Conservation (phyloP, 495 filamentous ascomycete genomes). For the Hamigera avellanea region DNA sequence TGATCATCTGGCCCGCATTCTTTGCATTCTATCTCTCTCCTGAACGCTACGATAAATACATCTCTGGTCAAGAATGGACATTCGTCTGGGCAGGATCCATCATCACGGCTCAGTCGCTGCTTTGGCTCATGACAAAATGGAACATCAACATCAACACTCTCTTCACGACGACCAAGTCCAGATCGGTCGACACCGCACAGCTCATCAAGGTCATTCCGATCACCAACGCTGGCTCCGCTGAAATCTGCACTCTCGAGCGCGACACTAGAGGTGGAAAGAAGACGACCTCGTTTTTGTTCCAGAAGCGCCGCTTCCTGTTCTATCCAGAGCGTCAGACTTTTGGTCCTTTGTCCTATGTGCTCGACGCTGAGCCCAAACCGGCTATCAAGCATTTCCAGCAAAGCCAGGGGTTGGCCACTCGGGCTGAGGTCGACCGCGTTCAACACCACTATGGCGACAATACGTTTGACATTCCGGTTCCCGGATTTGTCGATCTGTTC, state of each 20-base stretch:
- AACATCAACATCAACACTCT: slow-evolving; percentile 72
- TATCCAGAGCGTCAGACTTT: slow-evolving; percentile 57
- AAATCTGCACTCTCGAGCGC: slow-evolving; percentile 69
- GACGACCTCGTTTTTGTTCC: slow-evolving; percentile 86
- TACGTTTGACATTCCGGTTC: slow-evolving; percentile 95
- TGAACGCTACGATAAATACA: slow-evolving; percentile 79
- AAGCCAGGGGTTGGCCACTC: slow-evolving; percentile 56
- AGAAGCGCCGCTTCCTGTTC: slow-evolving; percentile 94
- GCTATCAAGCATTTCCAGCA: slow-evolving; percentile 64
- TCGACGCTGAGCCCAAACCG: slow-evolving; percentile 77
- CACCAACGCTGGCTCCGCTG: slow-evolving; percentile 77
- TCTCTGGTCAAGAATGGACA: slow-evolving; percentile 87
- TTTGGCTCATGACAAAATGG: slow-evolving; percentile 97
- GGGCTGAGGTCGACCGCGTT: slow-evolving; percentile 61
- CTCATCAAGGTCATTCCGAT: slow-evolving; percentile 90
- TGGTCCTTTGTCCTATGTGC: slow-evolving; percentile 68
- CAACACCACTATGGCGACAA: slow-evolving; percentile 93
- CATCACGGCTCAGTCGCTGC: slow-evolving; percentile 73
- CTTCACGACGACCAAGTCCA: slow-evolving; percentile 68
- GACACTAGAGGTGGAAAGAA: slow-evolving; percentile 62
- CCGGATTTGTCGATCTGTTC: slow-evolving; percentile 90
- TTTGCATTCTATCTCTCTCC: slow-evolving; percentile 72
- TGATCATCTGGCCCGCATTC: slow-evolving; percentile 83
- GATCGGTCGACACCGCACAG: slow-evolving; percentile 61
- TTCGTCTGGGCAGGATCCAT: slow-evolving; percentile 86